Base-by-base conservation (phyloP, 1,284 basidiomycete genomes). In the Meira miltonrushii region DNA sequence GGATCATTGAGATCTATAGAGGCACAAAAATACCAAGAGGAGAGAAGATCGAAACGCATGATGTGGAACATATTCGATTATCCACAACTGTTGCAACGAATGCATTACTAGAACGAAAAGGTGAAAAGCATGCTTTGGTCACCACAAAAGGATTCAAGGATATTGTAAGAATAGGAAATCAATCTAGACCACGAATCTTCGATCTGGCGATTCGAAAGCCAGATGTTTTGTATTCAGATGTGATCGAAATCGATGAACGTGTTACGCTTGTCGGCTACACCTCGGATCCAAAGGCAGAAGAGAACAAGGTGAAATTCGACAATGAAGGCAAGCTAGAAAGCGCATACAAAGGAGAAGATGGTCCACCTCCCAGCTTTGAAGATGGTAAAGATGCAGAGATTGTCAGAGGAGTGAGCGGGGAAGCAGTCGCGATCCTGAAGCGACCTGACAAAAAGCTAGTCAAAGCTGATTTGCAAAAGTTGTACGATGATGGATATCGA, bases 11-110 rank as follows among this genome's bases (percentile, higher is more conserved):
- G 80, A 83, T 82, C 21, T 85, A 89, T 0, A 87, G 87, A 0
- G 86, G 86, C 0, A 77, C 84, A 59, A 82, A 80, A 60, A 87
- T 90, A 50, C 83, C 86, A 0, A 82, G 89, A 62, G 87, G 85
- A 5, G 74, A 80, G 28, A 83, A 85, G 53, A 83, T 93, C 17
- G 84, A 87, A 15, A 90, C 89, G 0, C 82, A 87, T 64, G 90
- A 91, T 79, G 90, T 96, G 92, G 92, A 94, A 69, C 92, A 90
- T 75, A 92, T 95, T 64, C 85, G 92, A 15, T 82, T 96, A 2
- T 92, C 89, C 0, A 97, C 94, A 0, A 98, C 94, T 0, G 92
- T 97, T 1, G 94, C 91, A 0, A 98, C 94, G 15, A 98, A 97
- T 70, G 93, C 94, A 0, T 83, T 98, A 0, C 83, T 98, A 5